Base-by-base conservation (phyloP, 73 alveolate genomes). In the Stentor roeselii region DNA sequence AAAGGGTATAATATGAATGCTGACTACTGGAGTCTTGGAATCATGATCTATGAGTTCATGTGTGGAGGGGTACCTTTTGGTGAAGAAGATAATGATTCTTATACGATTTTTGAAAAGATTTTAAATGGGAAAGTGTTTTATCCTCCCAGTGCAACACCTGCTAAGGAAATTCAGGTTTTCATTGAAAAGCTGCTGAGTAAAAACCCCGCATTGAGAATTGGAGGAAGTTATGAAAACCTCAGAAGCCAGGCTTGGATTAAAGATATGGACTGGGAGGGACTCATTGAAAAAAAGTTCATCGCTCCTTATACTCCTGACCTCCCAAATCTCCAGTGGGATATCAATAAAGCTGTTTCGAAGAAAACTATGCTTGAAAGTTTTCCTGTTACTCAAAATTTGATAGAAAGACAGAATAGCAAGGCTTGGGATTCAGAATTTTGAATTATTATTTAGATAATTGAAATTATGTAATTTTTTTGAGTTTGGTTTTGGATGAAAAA, bases 1-100 rank as follows among this genome's bases (percentile, higher is more conserved):
- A 92, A 91, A 60, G 90, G 87, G 37, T 91, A 91, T 60, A 86
- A 92, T n/a, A 88, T 82, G 83, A 85, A 88, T 84, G 89, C 84
- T n/a, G 96, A 91, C 76, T 78, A 60, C 76, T 91, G 96, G 96
- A 85, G 93, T 38, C 85, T 91, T 14, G 96, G 93, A 32, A 60
- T 89, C 50, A 86, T 92, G 37, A 42, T 87, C 31, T 91, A 91
- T 85, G 96, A 91, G 82, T 89, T 91, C 58, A 42, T 91, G 39
- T 91, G 96, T 75, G 96, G 96, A 39, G 40, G 76, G 14, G 37
- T 89, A 36, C 96, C 96, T 42, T 91, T 87, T 59, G 96, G 93
- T 14, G 95, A 91, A 39, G 88, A 89, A 40, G 96, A 83, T 59
- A 78, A 91, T 85, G 96, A 91, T 38, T 95, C 96, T 4, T 60